Conservation (phyloP, 495 filamentous ascomycete species). For the Monascus purpureus region DNA sequence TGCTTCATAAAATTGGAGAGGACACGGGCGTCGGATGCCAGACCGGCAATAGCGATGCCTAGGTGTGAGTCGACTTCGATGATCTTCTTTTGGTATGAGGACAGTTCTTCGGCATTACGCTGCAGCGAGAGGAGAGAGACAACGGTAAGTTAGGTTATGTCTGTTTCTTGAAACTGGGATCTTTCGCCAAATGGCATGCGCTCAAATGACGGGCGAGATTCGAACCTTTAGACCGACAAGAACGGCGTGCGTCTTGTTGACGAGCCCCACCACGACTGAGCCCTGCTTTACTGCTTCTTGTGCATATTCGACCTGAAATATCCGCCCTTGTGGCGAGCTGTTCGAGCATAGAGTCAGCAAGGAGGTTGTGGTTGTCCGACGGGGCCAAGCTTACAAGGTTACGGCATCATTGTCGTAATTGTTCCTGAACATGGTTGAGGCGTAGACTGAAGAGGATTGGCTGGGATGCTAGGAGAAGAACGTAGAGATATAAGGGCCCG, state of each 20-base stretch:
- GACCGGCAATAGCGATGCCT: slow-evolving; percentile 88
- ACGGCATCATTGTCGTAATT: slow-evolving; percentile 99
- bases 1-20: slow-evolving; percentile 99
- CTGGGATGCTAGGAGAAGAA: slow-evolving; percentile 5
- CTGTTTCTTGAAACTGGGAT: not conserved
- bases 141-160: slow-evolving; percentile 1
- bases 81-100: slow-evolving; percentile 98
- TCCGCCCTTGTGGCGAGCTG: slow-evolving; percentile 96
- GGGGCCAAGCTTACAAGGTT: slow-evolving; percentile 63
- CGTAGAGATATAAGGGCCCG: no score
- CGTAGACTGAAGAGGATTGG: slow-evolving; percentile 3
- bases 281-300: slow-evolving; percentile 98
- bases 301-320: slow-evolving; percentile 99
- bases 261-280: slow-evolving; percentile 90
- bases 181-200: slow-evolving; percentile 1
- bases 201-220: no score
- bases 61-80: slow-evolving; percentile 94
- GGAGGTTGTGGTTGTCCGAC: slow-evolving; percentile 8
- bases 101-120: slow-evolving; percentile 98
- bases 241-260: slow-evolving; percentile 95
- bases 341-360: slow-evolving; percentile 3
- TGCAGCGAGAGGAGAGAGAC: slow-evolving; percentile 19
- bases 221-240: slow-evolving; percentile 91
- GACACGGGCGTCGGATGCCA: slow-evolving; percentile 95
- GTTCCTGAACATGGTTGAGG: slow-evolving; percentile 82